Conservation (phyloP, 2,329 filamentous ascomycete genomes). For the Stachybotrys chartarum region DNA sequence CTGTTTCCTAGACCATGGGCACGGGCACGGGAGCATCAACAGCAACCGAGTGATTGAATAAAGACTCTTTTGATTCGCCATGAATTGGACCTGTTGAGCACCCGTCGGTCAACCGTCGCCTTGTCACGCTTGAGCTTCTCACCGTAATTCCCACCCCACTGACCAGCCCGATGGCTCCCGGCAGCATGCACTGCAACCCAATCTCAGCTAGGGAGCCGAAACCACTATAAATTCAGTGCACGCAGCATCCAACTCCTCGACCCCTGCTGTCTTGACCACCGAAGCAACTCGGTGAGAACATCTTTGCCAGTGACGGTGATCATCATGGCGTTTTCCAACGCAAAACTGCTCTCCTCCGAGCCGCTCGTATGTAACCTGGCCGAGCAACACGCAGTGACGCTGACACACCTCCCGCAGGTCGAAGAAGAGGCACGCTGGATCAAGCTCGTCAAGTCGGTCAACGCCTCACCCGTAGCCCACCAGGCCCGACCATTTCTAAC, state of each 20-base stretch:
- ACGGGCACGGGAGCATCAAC: too few relatives aligned
- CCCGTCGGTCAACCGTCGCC: too few relatives aligned
- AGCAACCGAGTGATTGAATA: too few relatives aligned
- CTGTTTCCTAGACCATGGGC: too few relatives aligned
- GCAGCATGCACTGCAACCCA: not conserved
- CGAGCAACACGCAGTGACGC: not conserved
- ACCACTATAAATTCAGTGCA: not conserved
- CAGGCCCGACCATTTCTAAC: not conserved
- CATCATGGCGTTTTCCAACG: constrained; percentile 32
- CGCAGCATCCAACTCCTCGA: too few relatives aligned
- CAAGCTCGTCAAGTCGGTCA: constrained; percentile 47
- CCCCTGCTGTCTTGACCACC: too few relatives aligned
- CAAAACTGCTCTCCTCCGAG: constrained; percentile 35
- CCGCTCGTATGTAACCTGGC: constrained; percentile 30
- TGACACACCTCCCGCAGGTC: constrained; percentile 22
- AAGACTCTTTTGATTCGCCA: too few relatives aligned
- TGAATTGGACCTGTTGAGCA: too few relatives aligned
- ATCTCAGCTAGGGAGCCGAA: not conserved
- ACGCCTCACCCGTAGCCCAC: not conserved
- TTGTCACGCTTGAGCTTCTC: too few relatives aligned
- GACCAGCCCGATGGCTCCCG: not conserved
- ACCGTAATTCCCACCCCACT: not conserved
- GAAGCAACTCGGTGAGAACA: not conserved
- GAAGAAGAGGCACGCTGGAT: constrained; percentile 52
- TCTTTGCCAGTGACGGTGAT: not conserved